These are phyloP conservation scores for Mariannaea sp. DNA, from an alignment of 2,329 filamentous ascomycete genomes.

Conservation along the genomic window DNA sequence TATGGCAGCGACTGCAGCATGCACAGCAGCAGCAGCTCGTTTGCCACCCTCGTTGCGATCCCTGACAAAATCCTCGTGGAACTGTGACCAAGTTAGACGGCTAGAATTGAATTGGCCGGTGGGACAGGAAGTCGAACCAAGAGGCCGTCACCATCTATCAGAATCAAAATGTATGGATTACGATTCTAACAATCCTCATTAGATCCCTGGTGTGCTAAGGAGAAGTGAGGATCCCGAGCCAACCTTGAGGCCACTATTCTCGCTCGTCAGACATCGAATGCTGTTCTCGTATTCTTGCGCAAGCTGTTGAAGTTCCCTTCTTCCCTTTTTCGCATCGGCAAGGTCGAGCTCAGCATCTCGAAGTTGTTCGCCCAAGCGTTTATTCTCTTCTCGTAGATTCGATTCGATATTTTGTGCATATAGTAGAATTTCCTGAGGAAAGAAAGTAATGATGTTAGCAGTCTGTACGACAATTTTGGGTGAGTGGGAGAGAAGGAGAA, in stretches of 20 bases:
- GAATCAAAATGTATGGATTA: slow-evolving; percentile 63
- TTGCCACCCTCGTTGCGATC: slow-evolving; percentile 62
- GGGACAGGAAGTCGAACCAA: slow-evolving; percentile 48
- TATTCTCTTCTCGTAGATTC: slow-evolving; percentile 51
- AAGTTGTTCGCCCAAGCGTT: slow-evolving; percentile 47
- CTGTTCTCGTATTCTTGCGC: slow-evolving; percentile 47
- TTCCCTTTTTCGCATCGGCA: slow-evolving; percentile 51
- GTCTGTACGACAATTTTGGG: background rate
- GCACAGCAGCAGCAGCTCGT: slow-evolving; percentile 55
- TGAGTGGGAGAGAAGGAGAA: background rate
- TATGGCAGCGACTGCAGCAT: slow-evolving; percentile 52
- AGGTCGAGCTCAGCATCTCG: slow-evolving; percentile 55
- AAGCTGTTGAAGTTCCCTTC: slow-evolving; percentile 56
- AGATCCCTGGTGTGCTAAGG: slow-evolving; percentile 14
- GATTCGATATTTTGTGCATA: slow-evolving; percentile 50
- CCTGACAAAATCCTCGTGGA: slow-evolving; percentile 59
- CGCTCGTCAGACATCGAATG: slow-evolving; percentile 42
- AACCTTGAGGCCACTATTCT: slow-evolving; percentile 55
- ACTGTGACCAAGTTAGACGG: slow-evolving; percentile 48
- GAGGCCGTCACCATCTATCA: slow-evolving; percentile 68
- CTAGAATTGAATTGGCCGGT: background rate
- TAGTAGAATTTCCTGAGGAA: slow-evolving; percentile 39
- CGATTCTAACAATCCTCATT: slow-evolving; percentile 46
- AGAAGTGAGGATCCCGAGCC: background rate
- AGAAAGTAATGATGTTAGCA: slow-evolving; percentile 9